phyloP scores from a whole-genome alignment of 768 basidiomycete genomes.

The Termitomyces sp. region DNA sequence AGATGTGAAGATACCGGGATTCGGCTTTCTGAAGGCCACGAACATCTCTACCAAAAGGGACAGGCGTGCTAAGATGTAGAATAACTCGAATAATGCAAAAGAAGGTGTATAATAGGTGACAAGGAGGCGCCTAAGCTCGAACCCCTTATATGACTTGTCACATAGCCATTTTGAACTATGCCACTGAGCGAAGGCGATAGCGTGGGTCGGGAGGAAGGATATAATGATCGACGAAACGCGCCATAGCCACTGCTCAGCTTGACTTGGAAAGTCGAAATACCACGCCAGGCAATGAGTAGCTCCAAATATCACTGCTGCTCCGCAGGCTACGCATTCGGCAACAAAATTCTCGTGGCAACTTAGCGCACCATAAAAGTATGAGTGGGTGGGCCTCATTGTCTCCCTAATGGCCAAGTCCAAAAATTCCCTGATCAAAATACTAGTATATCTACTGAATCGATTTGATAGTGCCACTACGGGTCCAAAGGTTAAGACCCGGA shows the following conservation, averaged over 20 bases:
- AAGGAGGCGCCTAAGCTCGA: no score
- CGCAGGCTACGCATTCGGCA: background rate
- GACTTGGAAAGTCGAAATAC: slow-evolving; percentile 21
- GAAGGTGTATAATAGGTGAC: no score
- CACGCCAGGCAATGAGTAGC: slow-evolving; percentile 25
- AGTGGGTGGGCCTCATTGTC: background rate
- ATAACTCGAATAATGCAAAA: no score
- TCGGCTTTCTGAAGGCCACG: background rate
- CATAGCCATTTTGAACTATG: no score
- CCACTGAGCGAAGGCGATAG: no score
- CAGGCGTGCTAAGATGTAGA: background rate
- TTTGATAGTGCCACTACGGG: no score
- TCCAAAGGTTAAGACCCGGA: no score
- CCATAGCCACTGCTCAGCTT: slow-evolving; percentile 11
- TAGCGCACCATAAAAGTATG: background rate
- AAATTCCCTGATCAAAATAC: background rate
- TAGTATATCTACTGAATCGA: no score
- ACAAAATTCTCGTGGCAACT: background rate
- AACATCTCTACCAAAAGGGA: background rate
- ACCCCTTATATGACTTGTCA: no score
- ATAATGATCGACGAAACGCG: slow-evolving; percentile 16
- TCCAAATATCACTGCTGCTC: slow-evolving; percentile 16
- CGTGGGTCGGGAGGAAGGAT: slow-evolving; percentile 4
- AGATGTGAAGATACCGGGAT: background rate
- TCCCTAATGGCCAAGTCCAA: background rate